Evolutionary conservation across 169 alveolate species (phyloP).

Genomic region (Eimeria acervulina): DNA sequence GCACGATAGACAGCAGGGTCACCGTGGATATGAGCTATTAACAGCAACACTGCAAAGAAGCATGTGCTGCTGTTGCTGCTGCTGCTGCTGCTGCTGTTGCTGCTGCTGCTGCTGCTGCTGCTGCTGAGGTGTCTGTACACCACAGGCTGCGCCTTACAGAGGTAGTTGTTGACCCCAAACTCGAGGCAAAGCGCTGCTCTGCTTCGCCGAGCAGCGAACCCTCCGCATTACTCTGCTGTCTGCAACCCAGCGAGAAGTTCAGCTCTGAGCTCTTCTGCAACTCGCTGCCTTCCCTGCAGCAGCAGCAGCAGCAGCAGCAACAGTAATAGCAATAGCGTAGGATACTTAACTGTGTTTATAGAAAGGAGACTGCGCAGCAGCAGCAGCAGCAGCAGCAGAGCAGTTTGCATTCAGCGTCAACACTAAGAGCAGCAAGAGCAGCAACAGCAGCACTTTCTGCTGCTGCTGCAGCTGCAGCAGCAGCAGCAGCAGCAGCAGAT

Average conservation of each 20-base stretch:
- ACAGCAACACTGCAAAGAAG: not conserved
- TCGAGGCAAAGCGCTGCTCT: too few relatives aligned
- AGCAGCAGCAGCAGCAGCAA: not conserved
- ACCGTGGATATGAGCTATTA: not conserved
- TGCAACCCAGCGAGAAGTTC: too few relatives aligned
- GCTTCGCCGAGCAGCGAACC: too few relatives aligned
- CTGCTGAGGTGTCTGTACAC: not conserved
- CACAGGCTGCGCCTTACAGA: too few relatives aligned
- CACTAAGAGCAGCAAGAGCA: not conserved
- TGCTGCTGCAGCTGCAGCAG: not conserved
- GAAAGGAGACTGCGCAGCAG: conserved; percentile 23
- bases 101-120: not conserved
- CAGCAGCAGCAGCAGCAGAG: not conserved
- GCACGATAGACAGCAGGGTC: too few relatives aligned
- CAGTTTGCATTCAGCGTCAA: too few relatives aligned
- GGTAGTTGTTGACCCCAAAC: too few relatives aligned
- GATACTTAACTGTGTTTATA: too few relatives aligned
- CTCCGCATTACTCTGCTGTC: too few relatives aligned
- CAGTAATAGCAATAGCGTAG: too few relatives aligned
- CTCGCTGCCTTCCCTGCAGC: not conserved
- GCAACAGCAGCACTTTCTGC: not conserved
- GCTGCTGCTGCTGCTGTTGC: not conserved
- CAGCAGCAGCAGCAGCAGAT: not conserved
- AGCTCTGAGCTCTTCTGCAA: not conserved
- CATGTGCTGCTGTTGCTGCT: not conserved